Percentiles rank a stretch among this genome's conserved stretches.
These are phyloP conservation scores for Clarireedia homoeocarpa DNA, from an alignment of 2,329 filamentous ascomycete species.

Conservation along the genomic window DNA sequence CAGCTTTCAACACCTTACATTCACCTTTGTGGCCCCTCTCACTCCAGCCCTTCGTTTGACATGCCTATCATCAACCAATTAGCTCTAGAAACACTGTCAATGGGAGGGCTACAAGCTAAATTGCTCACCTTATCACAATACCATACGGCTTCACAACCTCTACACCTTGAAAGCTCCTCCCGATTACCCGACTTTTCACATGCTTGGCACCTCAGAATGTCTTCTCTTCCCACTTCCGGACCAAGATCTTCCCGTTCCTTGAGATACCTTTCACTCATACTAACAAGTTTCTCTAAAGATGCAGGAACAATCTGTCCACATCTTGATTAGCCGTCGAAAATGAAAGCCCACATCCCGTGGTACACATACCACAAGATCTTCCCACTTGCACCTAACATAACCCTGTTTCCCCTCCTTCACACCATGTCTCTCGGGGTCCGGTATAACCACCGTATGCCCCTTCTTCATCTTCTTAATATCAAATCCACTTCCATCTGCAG, in stretches of 20 bases:
- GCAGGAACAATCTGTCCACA: slow-evolving; percentile 21
- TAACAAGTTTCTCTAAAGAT: slow-evolving; percentile 16
- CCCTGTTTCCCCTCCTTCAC: slow-evolving; percentile 22
- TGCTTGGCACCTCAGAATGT: slow-evolving; percentile 15
- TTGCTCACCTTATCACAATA: slow-evolving; percentile 25
- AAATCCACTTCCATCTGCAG: slow-evolving; percentile 3
- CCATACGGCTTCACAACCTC: slow-evolving; percentile 24
- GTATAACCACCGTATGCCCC: slow-evolving; percentile 17
- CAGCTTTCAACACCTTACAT: slow-evolving; percentile 22
- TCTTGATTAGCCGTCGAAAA: not conserved
- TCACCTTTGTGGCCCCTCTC: slow-evolving; percentile 23
- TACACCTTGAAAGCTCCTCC: slow-evolving; percentile 19
- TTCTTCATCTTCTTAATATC: slow-evolving; percentile 22
- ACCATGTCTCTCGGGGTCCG: slow-evolving; percentile 16
- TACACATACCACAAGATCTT: slow-evolving; percentile 11
- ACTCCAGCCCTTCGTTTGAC: slow-evolving; percentile 24
- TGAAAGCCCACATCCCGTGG: not conserved
- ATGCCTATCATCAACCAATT: slow-evolving; percentile 16
- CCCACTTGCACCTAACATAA: slow-evolving; percentile 17
- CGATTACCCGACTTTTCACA: slow-evolving; percentile 14
- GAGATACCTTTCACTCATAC: slow-evolving; percentile 11
- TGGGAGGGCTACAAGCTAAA: not conserved
- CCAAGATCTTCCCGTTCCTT: not conserved
- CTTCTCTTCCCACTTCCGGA: not conserved
- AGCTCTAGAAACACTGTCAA: not conserved